Conservation (phyloP, 768 basidiomycete genomes). For the Leccinum arenicola region DNA sequence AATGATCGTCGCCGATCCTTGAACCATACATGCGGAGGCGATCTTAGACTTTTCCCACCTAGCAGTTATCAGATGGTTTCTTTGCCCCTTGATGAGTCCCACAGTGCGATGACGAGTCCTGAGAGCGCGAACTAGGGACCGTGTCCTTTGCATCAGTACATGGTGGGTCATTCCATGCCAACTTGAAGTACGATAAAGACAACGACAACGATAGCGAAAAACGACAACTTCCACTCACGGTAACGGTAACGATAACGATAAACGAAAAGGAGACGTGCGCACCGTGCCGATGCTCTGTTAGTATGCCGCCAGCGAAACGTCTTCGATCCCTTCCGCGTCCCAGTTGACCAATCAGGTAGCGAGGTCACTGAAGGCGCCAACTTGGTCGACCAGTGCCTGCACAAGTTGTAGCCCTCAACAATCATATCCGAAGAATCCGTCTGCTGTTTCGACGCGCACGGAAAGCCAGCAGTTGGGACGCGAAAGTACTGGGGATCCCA, state of each 20-base stretch:
- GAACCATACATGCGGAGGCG: slow-evolving; percentile 55
- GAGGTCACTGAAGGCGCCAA: slow-evolving; percentile 61
- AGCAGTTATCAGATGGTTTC: slow-evolving; percentile 60
- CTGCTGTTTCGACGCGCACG: slow-evolving; percentile 62
- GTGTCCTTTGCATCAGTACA: background rate
- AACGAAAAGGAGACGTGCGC: background rate
- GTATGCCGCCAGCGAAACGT: slow-evolving; percentile 70
- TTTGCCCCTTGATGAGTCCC: slow-evolving; percentile 76
- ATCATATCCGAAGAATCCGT: slow-evolving; percentile 66
- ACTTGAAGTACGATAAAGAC: background rate
- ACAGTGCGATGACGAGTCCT: slow-evolving; percentile 66
- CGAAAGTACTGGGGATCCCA: slow-evolving; percentile 44
- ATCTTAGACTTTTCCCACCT: slow-evolving; percentile 68
- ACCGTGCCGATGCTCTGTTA: slow-evolving; percentile 62
- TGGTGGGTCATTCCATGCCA: background rate
- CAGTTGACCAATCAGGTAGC: slow-evolving; percentile 55
- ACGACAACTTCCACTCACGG: no score
- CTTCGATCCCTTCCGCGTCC: slow-evolving; percentile 62
- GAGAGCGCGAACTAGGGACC: slow-evolving; percentile 45
- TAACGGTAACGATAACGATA: background rate
- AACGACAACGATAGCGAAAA: background rate
- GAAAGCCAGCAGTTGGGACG: slow-evolving; percentile 72
- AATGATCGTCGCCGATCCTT: slow-evolving; percentile 48
- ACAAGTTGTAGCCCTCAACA: slow-evolving; percentile 62
- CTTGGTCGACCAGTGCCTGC: slow-evolving; percentile 56